Conservation (phyloP, 352 stramenopile genomes). For the Globisporangium rhizosaccharum region DNA sequence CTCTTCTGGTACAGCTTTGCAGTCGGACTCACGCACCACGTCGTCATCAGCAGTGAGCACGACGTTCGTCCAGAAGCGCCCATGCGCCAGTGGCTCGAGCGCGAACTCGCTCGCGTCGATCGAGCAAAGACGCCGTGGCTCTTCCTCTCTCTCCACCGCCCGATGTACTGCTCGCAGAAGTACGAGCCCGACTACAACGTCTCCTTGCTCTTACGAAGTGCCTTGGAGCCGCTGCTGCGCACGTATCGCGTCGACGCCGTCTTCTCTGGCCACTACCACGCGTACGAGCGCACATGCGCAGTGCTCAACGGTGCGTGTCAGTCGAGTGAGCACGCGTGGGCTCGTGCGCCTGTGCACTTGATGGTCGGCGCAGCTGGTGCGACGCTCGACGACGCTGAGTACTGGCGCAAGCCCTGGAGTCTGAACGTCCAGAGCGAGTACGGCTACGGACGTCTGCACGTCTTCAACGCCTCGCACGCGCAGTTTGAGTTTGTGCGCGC, state of each 20-base stretch:
- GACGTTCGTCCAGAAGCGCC: slow-evolving; percentile 73
- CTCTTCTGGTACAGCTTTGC: slow-evolving; percentile 89
- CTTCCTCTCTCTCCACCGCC: slow-evolving; percentile 86
- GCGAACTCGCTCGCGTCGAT: slow-evolving; percentile 80
- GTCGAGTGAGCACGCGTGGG: slow-evolving; percentile 24
- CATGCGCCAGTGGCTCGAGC: slow-evolving; percentile 88
- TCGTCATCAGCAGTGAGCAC: slow-evolving; percentile 90
- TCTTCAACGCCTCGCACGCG: slow-evolving; percentile 59
- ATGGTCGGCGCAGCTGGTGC: slow-evolving; percentile 81
- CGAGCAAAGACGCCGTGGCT: slow-evolving; percentile 88
- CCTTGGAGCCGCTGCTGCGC: slow-evolving; percentile 88
- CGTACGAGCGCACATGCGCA: slow-evolving; percentile 89
- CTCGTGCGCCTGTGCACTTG: slow-evolving; percentile 69
- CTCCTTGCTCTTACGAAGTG: slow-evolving; percentile 66
- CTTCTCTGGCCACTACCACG: slow-evolving; percentile 92
- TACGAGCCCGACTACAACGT: slow-evolving; percentile 58
- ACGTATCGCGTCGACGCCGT: slow-evolving; percentile 87
- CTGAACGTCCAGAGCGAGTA: slow-evolving; percentile 60
- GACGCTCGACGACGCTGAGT: slow-evolving; percentile 52
- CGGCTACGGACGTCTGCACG: slow-evolving; percentile 67
- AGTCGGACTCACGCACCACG: slow-evolving; percentile 84
- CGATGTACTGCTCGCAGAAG: slow-evolving; percentile 85
- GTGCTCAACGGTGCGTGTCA: slow-evolving; percentile 74
- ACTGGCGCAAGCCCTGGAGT: slow-evolving; percentile 53
- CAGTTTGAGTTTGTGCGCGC: slow-evolving; percentile 71